Evolutionary conservation across 768 basidiomycete genomes (phyloP), one percentile per base, ranked within the genome.

Genomic region (Russula griseocarnosa): DNA sequence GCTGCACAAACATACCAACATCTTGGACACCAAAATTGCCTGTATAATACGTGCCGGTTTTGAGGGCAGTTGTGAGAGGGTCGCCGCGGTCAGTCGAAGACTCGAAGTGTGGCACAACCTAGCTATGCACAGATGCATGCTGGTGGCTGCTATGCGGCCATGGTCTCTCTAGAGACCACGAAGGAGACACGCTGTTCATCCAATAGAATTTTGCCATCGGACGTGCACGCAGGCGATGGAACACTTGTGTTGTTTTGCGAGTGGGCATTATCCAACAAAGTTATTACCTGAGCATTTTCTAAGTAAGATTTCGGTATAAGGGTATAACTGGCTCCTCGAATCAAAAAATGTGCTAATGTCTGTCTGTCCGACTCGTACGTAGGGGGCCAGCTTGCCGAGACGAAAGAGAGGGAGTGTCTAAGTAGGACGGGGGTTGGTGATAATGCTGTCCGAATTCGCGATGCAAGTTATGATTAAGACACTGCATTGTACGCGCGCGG

Each of bases 361-460:
- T 53, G 20, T 46, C 57, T 22, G n/a, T 53, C 38, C 47, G 50
- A n/a, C 32, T 36, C 32, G 60, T 55, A 55, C 22, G 59, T 54
- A 47, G 46, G 34, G n/a, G 22, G 52, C 42, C 59, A 28, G 52
- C 22, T 44, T 52, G 40, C n/a, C 22, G 55, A 49, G 34, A 28
- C 44, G n/a, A 46, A 62, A 22, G 26, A 55, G 53, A 50, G 46
- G n/a, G n/a, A 2, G 34, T 47, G 58, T 64, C 63, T 64, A 55
- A 50, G 49, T 47, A 28, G 52, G 26, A 36, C 11, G 13, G 36
- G 36, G 36, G 36, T 36, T n/a, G 13, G 1, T 60, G 47, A 34
- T 63, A 36, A 59, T 59, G 50, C 52, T 26, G 58, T 60, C 58
- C 59, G 28, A 47, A 65, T 55, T 52, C 64, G 57, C 49, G 49